Evolutionary conservation across 306 rosid genomes (phyloP).

Genomic region (Fagus sylvatica): DNA sequence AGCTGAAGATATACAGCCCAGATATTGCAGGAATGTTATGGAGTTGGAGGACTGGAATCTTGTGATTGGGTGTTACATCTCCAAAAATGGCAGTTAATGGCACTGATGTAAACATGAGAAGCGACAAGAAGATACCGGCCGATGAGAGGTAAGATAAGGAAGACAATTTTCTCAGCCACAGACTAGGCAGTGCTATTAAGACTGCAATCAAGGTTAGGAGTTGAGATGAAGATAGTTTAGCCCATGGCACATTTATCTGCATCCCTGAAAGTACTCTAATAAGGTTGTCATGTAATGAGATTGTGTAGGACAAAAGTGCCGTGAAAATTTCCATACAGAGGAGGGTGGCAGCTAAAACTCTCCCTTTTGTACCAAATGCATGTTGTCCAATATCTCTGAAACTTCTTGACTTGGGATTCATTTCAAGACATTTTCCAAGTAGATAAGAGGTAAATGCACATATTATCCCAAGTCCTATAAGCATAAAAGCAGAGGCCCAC

Average conservation of each 20-base stretch:
- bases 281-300: conserved; percentile 73
- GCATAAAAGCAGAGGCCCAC: conserved; percentile 48
- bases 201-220: conserved; percentile 50
- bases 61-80: conserved; percentile 37
- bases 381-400: conserved; percentile 59
- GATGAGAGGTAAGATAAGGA: conserved; percentile 66
- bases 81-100: conserved; percentile 53
- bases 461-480: conserved; percentile 53
- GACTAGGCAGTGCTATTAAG: conserved; percentile 55
- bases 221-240: conserved; percentile 44
- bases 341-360: conserved; percentile 40
- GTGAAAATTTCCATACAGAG: conserved; percentile 67
- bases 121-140: conserved; percentile 64
- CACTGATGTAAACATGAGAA: conserved; percentile 50
- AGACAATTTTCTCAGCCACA: conserved; percentile 70
- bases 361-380: conserved; percentile 73
- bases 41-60: conserved; percentile 47
- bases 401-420: conserved; percentile 49
- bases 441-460: conserved; percentile 51
- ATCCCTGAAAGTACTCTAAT: conserved; percentile 38
- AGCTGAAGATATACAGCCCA: conserved; percentile 62
- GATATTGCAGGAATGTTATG: conserved; percentile 64
- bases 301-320: conserved; percentile 82
- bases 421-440: conserved; percentile 66
- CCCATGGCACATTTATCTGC: conserved; percentile 32